Evolutionary conservation across 1,284 basidiomycete genomes (phyloP).

Genomic region (Ceratobasidium sp.): DNA sequence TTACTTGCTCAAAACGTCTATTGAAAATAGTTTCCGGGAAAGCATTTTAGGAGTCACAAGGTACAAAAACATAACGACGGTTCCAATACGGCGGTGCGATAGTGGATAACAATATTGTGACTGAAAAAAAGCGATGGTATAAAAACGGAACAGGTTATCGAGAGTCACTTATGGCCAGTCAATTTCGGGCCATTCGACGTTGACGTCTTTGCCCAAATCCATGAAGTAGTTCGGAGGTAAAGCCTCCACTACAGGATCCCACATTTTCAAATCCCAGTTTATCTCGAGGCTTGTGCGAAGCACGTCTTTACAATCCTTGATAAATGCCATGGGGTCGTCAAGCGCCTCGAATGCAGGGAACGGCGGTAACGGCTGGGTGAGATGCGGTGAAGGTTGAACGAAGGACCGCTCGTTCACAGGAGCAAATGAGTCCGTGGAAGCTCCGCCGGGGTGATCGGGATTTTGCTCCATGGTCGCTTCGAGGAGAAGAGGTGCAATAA

Average conservation of each 20-base stretch:
- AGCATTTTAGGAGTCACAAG: neutral
- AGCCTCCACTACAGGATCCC: conserved; percentile 19
- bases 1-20: neutral
- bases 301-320: neutral
- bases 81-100: neutral
- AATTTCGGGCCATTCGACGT: conserved; percentile 15
- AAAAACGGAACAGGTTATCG: neutral
- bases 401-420: neutral
- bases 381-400: neutral
- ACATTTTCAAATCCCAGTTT: neutral
- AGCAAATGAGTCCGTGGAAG: neutral
- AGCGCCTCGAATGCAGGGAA: conserved; percentile 5
- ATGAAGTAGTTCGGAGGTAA: conserved; percentile 17
- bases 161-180: conserved; percentile 8
- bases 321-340: neutral
- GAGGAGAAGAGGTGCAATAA: conserved; percentile 11
- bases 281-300: conserved; percentile 5
- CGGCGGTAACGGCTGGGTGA: neutral
- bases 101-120: neutral
- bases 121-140: neutral
- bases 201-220: conserved; percentile 12
- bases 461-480: neutral
- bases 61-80: neutral
- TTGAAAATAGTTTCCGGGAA: neutral
- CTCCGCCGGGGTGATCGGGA: neutral